Evolutionary conservation across 148 eudicot species (phyloP).

Genomic region (Arbutus unedo): DNA sequence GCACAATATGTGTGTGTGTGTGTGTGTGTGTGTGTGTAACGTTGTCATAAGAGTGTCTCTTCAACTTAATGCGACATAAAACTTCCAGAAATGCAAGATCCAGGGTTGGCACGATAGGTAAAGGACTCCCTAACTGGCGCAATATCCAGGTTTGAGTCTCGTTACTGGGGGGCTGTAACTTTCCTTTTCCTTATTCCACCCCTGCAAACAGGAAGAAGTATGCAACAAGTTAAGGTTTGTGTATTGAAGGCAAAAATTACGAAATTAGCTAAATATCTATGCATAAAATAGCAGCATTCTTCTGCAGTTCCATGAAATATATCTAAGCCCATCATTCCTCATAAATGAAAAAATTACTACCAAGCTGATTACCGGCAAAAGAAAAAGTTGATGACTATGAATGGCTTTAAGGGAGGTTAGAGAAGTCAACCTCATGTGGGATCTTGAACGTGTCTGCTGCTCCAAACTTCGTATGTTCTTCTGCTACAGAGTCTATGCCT

Average conservation of each 20-base stretch:
- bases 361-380: background rate
- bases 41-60: background rate
- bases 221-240: background rate
- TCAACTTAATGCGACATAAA: background rate
- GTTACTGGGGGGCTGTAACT: background rate
- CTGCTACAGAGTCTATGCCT: slow-evolving; percentile 46
- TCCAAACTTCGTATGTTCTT: slow-evolving; percentile 78
- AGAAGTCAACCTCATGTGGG: slow-evolving; percentile 69
- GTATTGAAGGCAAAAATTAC: background rate
- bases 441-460: slow-evolving; percentile 81
- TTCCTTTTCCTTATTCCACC: background rate
- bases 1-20: background rate
- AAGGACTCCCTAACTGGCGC: background rate
- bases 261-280: background rate
- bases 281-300: background rate
- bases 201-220: background rate
- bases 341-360: background rate
- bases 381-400: background rate
- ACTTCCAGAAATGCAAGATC: background rate
- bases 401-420: slow-evolving; percentile 54
- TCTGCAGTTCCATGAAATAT: background rate
- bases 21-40: too few relatives aligned
- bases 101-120: background rate
- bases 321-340: background rate
- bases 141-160: background rate